These are phyloP conservation scores for Phaeodactylum tricornutum DNA, from an alignment of 108 stramenopile genomes.

Conservation along the genomic window DNA sequence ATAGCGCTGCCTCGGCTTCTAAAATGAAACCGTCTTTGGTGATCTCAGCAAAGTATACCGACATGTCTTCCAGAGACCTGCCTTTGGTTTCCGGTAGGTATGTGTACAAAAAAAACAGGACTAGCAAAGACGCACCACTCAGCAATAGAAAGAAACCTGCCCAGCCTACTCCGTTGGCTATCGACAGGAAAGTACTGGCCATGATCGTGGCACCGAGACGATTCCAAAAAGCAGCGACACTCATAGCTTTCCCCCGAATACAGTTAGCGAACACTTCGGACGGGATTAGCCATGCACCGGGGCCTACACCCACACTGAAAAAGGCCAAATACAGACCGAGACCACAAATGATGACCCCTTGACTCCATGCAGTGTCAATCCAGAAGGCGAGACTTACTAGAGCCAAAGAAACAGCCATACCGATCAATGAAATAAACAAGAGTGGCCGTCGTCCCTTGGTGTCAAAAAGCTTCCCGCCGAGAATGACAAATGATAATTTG, in stretches of 20 bases:
- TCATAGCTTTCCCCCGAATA: constrained; percentile 85
- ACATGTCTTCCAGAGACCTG: constrained; percentile 74
- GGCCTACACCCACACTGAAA: constrained; percentile 78
- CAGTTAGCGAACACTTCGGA: constrained; percentile 75
- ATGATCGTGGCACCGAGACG: constrained; percentile 69
- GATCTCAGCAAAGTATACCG: constrained; percentile 77
- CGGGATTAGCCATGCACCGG: constrained; percentile 81
- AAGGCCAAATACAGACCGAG: constrained; percentile 61
- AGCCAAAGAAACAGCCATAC: constrained; percentile 24
- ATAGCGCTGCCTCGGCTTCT: constrained; percentile 66
- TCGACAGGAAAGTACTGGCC: constrained; percentile 70
- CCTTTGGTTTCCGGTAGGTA: constrained; percentile 81
- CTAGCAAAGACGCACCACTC: constrained; percentile 32
- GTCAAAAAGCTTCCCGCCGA: constrained; percentile 64
- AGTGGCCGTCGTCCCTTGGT: constrained; percentile 53
- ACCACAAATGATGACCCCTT: constrained; percentile 11
- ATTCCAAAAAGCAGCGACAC: constrained; percentile 73
- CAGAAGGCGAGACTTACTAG: constrained; percentile 10
- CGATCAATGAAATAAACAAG: constrained; percentile 50
- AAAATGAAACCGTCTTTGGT: constrained; percentile 54
- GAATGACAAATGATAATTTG: constrained; percentile 44
- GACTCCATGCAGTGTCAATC: neutral
- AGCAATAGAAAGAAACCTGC: constrained; percentile 63
- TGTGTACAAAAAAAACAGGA: constrained; percentile 44
- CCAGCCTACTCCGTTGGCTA: constrained; percentile 53